Base-by-base conservation (phyloP, 176 grass and related monocot species). In the Carex pumila region DNA sequence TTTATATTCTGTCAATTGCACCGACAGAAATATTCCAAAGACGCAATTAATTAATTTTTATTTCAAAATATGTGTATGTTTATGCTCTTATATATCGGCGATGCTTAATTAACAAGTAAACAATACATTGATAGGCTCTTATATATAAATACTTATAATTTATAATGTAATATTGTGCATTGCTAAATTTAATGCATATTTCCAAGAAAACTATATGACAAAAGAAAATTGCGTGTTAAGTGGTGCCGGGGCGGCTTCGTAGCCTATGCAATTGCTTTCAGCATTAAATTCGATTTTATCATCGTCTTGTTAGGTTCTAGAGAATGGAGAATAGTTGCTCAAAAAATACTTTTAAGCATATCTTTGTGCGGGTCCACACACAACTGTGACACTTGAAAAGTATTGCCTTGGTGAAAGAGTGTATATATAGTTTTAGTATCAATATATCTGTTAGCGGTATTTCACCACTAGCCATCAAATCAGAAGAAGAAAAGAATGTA, bases 291-390 rank as follows among this genome's bases (percentile, higher is more conserved):
- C 9, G 73, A 57, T 78, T 57, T 57, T 77, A 31, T 34, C 49
- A 6, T 34, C 22, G 73, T 18, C 32, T 78, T 57, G 29, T 56
- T 55, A 78, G 73, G 73, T 78, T 78, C 73, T 22, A 78, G 29
- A 56, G 25, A 57, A 78, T 57, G 73, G 22, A 55, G 14, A 62
- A 71, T 78, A 54, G 11, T 53, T 75, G 29, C 34, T 57, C 3
- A 47, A 78, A 53, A 53, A 31, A 9, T 78, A 53, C 12, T 78
- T 56, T 57, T 29, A 50, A 78, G 25, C 73, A 78, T 34, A 45
- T 71, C 39, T 77, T 77, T 77, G 13, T 56, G 73, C 25, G 17
- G 72, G 73, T 77, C 73, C 73, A 77, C 73, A 17, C 50, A 12
- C 25, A 55, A 78, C 13, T 55, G 34, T 78, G 73, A 78, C 73